These are phyloP conservation scores for bread wheat (Triticum aestivum) DNA, from an alignment of 176 grass and related monocot genomes.

Conservation along the genomic window DNA sequence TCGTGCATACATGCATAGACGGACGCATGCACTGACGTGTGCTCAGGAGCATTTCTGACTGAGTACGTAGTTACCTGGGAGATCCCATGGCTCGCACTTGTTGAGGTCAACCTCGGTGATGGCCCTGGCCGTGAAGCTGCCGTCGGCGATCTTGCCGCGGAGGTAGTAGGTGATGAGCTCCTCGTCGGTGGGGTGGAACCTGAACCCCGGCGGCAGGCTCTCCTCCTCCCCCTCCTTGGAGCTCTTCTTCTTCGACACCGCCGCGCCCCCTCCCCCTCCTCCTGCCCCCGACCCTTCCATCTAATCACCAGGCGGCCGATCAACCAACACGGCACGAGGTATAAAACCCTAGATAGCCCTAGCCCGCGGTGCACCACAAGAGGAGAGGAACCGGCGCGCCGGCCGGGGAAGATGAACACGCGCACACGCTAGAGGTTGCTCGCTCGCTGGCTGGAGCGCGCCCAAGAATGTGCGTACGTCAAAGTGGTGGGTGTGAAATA, in stretches of 20 bases:
- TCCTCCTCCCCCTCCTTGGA: conserved; percentile 37
- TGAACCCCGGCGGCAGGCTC: conserved; percentile 88
- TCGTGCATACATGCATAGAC: neutral
- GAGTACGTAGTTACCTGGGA: conserved; percentile 52
- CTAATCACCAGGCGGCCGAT: neutral
- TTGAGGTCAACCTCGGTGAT: conserved; percentile 94
- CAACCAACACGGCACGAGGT: neutral
- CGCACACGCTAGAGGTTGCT: neutral
- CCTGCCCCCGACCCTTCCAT: conserved; percentile 35
- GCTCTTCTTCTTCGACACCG: conserved; percentile 32
- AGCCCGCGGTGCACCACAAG: neutral
- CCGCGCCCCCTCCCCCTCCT: conserved; percentile 28
- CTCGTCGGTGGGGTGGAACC: conserved; percentile 96
- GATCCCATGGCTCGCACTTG: conserved; percentile 99
- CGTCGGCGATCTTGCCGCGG: conserved; percentile 65
- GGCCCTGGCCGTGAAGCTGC: conserved; percentile 74
- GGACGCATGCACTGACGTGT: neutral
- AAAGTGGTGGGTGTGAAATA: neutral
- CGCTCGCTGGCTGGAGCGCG: neutral
- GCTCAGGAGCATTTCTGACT: neutral
- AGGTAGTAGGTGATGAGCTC: conserved; percentile 98
- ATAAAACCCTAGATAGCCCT: conserved; percentile 31
- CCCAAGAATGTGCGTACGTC: neutral
- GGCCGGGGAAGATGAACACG: neutral
- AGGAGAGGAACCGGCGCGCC: neutral